Evolutionary conservation across 495 filamentous ascomycete species (phyloP).

Genomic region (Annulohypoxylon stygium): DNA sequence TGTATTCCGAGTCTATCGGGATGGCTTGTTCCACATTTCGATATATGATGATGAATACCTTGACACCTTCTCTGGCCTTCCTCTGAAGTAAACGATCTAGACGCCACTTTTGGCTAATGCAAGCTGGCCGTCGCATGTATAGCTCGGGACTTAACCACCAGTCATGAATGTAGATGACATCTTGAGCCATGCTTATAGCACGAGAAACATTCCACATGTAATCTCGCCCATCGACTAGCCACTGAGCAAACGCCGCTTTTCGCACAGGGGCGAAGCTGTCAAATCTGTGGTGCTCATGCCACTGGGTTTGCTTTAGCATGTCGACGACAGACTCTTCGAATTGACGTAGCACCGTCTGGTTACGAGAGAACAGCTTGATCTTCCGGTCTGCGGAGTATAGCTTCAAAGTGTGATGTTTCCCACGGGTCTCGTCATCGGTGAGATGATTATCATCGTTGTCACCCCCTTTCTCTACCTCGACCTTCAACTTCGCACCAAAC

Average conservation of each 20-base stretch:
- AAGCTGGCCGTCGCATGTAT: conserved; percentile 94
- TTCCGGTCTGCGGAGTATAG: conserved; percentile 89
- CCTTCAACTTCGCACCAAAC: conserved; percentile 70
- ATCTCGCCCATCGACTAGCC: conserved; percentile 96
- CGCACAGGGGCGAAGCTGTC: conserved; percentile 94
- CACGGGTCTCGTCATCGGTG: conserved; percentile 68
- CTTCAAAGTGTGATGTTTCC: conserved; percentile 85
- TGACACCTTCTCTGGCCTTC: conserved; percentile 95
- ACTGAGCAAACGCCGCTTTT: conserved; percentile 88
- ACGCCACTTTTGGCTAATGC: conserved; percentile 98
- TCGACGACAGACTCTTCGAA: conserved; percentile 92
- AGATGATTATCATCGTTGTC: conserved; percentile 54
- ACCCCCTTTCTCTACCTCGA: conserved; percentile 45
- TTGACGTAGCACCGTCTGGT: conserved; percentile 87
- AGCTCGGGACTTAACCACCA: conserved; percentile 99
- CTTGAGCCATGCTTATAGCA: conserved; percentile 96
- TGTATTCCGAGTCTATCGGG: conserved; percentile 98
- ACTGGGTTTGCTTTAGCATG: conserved; percentile 84
- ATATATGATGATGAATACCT: conserved; percentile 98
- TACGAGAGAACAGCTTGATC: conserved; percentile 90
- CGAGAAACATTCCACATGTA: conserved; percentile 99
- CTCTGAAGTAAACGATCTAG: conserved; percentile 93
- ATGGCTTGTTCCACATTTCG: conserved; percentile 98
- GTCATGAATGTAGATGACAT: conserved; percentile 99
- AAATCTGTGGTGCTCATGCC: conserved; percentile 87